Conservation (phyloP, 495 filamentous ascomycete species). For the Durotheca rogersii region DNA sequence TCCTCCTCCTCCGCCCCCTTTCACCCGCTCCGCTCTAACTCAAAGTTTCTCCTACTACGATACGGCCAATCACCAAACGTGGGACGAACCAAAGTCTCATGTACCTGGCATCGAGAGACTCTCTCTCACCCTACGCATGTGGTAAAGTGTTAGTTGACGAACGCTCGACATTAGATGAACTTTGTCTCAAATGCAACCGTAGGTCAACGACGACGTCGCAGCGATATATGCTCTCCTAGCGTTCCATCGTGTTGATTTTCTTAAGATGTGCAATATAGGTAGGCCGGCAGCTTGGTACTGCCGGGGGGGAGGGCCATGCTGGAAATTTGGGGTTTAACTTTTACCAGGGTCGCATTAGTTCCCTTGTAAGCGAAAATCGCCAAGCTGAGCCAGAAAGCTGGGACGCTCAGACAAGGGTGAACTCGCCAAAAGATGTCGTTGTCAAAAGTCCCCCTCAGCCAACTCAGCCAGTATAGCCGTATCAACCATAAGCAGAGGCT, state of each 20-base stretch:
- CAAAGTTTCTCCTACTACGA: neutral
- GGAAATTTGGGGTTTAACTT: slow-evolving; percentile 32
- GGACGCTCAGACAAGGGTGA: slow-evolving; percentile 13
- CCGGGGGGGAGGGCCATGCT: slow-evolving; percentile 13
- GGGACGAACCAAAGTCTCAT: neutral
- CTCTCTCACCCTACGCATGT: neutral
- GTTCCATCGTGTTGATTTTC: slow-evolving; percentile 38
- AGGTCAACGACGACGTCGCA: slow-evolving; percentile 29
- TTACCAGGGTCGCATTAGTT: slow-evolving; percentile 35
- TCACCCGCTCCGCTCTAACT: neutral
- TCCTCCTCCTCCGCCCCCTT: neutral
- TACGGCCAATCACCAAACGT: neutral
- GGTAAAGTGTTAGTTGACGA: neutral
- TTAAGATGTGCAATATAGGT: slow-evolving; percentile 51
- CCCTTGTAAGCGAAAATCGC: slow-evolving; percentile 32
- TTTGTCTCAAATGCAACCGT: slow-evolving; percentile 13
- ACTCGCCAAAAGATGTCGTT: slow-evolving; percentile 2
- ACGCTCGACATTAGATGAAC: slow-evolving; percentile 3
- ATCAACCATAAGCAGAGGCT: too few species aligned
- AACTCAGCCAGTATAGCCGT: too few species aligned
- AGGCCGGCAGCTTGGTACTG: slow-evolving; percentile 34
- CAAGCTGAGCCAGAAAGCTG: slow-evolving; percentile 31
- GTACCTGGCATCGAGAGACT: neutral
- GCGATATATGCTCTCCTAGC: slow-evolving; percentile 19
- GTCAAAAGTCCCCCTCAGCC: slow-evolving; percentile 22